phyloP scores from a whole-genome alignment of 345 rosid genomes.

The Noccaea caerulescens region DNA sequence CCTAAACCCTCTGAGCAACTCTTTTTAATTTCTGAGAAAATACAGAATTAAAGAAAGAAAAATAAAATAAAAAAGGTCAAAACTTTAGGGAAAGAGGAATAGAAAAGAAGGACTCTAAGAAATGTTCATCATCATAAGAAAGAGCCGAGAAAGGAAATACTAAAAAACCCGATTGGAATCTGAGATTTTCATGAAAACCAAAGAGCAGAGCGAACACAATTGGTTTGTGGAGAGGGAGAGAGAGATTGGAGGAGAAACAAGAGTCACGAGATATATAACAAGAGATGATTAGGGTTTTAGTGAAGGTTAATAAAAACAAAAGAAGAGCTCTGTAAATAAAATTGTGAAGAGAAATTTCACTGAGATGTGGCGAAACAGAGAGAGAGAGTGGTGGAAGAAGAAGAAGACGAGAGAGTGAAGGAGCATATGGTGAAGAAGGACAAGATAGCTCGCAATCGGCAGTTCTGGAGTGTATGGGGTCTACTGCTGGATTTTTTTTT shows the following conservation, averaged over 20 bases:
- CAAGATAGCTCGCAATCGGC: constrained; percentile 50
- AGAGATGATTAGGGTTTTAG: constrained; percentile 35
- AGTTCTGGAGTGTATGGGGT: constrained; percentile 41
- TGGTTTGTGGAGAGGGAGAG: constrained; percentile 10
- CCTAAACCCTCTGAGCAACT: constrained; percentile 52
- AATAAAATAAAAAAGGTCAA: constrained; percentile 46
- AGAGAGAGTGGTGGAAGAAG: constrained; percentile 26
- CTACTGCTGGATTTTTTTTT: constrained; percentile 37
- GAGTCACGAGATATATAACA: constrained; percentile 47
- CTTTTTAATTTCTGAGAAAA: background rate
- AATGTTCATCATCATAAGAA: constrained; percentile 31
- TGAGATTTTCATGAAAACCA: constrained; percentile 13
- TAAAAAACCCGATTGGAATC: constrained; percentile 24
- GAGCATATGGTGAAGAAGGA: constrained; percentile 54
- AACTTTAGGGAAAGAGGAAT: constrained; percentile 36
- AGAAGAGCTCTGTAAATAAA: constrained; percentile 27
- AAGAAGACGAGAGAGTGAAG: constrained; percentile 45
- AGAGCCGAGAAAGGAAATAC: constrained; percentile 18
- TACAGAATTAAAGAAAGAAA: constrained; percentile 23
- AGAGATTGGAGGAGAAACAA: constrained; percentile 39
- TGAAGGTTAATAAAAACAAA: constrained; percentile 5
- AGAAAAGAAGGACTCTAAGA: constrained; percentile 28
- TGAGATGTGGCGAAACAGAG: constrained; percentile 4
- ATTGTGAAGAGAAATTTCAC: constrained; percentile 12
- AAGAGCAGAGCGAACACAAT: constrained; percentile 20